Evolutionary conservation across 2,329 filamentous ascomycete species (phyloP).

Genomic region (Trichophyton equinum): DNA sequence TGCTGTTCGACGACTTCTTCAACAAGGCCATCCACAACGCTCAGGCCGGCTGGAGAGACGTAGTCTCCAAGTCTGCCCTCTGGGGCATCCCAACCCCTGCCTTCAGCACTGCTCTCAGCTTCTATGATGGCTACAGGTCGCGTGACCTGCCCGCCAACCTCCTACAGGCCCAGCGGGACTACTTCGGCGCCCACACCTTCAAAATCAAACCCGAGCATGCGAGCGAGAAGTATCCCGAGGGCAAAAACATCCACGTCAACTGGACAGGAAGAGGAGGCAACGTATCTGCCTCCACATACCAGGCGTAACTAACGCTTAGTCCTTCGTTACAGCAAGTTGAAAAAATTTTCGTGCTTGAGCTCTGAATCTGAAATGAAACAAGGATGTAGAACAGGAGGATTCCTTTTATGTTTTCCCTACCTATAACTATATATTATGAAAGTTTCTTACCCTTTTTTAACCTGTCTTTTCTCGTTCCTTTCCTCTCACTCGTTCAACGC

Average conservation of each 20-base stretch:
- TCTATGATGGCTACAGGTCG: slow-evolving; percentile 98
- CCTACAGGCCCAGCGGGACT: slow-evolving; percentile 96
- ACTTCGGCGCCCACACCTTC: slow-evolving; percentile 95
- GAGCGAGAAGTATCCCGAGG: slow-evolving; percentile 66
- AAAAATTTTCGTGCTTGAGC: too few relatives aligned
- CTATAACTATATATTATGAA: too few relatives aligned
- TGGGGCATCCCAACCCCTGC: slow-evolving; percentile 93
- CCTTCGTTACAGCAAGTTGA: too few relatives aligned
- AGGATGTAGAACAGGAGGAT: neutral
- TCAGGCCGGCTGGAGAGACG: slow-evolving; percentile 81
- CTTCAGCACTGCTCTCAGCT: slow-evolving; percentile 92
- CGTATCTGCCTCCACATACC: slow-evolving; percentile 93
- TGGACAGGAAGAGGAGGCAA: slow-evolving; percentile 98
- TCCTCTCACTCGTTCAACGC: neutral
- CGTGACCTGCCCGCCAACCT: slow-evolving; percentile 96
- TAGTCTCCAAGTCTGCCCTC: slow-evolving; percentile 80
- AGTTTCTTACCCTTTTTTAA: neutral
- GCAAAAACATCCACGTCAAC: slow-evolving; percentile 95
- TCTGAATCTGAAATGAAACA: neutral
- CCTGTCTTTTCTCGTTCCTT: neutral
- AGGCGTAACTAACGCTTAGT: slow-evolving; percentile 52
- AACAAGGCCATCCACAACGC: slow-evolving; percentile 97
- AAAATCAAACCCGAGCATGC: slow-evolving; percentile 69
- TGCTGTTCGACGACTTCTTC: slow-evolving; percentile 99
- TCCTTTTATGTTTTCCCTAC: too few relatives aligned